Percentiles rank a stretch among this genome's conserved stretches.
phyloP scores from a whole-genome alignment of 345 rosid genomes.

The Melaleuca alternifolia region DNA sequence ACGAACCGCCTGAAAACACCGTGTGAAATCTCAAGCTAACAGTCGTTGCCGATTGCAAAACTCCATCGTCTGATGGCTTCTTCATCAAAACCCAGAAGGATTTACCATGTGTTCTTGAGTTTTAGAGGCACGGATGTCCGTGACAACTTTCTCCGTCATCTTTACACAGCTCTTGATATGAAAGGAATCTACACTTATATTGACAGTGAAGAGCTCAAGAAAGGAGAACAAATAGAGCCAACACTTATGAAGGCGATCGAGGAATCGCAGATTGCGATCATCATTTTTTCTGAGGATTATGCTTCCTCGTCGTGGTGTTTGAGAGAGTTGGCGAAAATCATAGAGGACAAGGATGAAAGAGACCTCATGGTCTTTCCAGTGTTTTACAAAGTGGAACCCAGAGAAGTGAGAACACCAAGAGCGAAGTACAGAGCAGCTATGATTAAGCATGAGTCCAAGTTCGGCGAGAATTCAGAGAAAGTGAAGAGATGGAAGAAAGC shows the following conservation, averaged over 20 bases:
- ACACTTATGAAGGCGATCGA: background rate
- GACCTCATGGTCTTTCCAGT: background rate
- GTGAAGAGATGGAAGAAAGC: background rate
- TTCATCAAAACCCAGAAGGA: background rate
- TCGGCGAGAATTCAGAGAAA: background rate
- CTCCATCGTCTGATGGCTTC: background rate
- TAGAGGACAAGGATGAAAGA: background rate
- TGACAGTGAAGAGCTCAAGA: background rate
- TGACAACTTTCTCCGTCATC: background rate
- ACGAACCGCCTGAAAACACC: background rate
- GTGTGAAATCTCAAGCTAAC: background rate
- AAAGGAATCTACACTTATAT: background rate
- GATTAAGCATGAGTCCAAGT: background rate
- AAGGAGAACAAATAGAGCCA: background rate
- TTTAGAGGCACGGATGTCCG: background rate
- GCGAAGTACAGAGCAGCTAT: fast-evolving
- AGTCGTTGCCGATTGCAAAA: too few species aligned
- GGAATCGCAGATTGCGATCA: background rate
- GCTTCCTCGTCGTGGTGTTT: background rate
- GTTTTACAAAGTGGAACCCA: background rate
- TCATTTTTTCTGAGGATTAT: background rate
- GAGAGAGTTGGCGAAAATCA: background rate
- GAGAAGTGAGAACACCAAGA: background rate
- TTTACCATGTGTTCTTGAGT: background rate
- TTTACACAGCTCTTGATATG: fast-evolving